Evolutionary conservation across 371 early-diverging fungal genomes (phyloP).

Genomic region (Syncephalastrum monosporum): DNA sequence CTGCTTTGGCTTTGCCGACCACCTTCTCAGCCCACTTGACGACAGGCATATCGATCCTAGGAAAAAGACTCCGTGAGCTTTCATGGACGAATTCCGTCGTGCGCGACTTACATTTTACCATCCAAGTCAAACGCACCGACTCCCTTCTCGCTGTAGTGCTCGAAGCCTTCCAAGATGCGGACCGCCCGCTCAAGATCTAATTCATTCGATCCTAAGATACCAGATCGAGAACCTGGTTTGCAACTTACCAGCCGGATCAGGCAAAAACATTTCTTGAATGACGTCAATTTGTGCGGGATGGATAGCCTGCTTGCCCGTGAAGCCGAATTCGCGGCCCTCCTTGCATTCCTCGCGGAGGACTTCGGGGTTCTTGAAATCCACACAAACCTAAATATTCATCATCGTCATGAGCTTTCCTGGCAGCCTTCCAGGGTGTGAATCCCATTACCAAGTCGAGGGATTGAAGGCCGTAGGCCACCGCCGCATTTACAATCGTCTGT

Average conservation of each 20-base stretch:
- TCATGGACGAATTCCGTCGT: neutral
- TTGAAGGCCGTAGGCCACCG: constrained; percentile 82
- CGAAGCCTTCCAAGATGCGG: constrained; percentile 66
- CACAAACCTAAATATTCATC: constrained; percentile 60
- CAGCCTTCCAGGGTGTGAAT: neutral
- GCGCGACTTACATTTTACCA: constrained; percentile 72
- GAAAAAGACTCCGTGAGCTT: neutral
- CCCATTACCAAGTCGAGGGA: constrained; percentile 82
- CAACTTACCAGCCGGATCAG: constrained; percentile 61
- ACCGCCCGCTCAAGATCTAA: constrained; percentile 63
- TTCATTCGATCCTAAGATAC: neutral
- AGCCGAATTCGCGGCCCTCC: constrained; percentile 89
- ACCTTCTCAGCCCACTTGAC: constrained; percentile 72
- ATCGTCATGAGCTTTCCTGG: neutral
- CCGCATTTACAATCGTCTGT: constrained; percentile 76
- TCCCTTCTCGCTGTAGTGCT: constrained; percentile 64
- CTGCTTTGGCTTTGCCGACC: constrained; percentile 55
- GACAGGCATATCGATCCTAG: constrained; percentile 70
- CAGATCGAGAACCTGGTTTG: neutral
- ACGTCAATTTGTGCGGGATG: constrained; percentile 87
- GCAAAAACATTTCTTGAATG: constrained; percentile 78
- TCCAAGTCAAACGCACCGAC: constrained; percentile 89
- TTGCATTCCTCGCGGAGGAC: constrained; percentile 76
- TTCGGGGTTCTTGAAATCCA: constrained; percentile 72
- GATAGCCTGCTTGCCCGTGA: constrained; percentile 94